A percentile compares a stretch with the other conserved stretches of the same genome.
Evolutionary conservation across 164 flowering plant species (phyloP).

Genomic region (Annona cherimola): DNA sequence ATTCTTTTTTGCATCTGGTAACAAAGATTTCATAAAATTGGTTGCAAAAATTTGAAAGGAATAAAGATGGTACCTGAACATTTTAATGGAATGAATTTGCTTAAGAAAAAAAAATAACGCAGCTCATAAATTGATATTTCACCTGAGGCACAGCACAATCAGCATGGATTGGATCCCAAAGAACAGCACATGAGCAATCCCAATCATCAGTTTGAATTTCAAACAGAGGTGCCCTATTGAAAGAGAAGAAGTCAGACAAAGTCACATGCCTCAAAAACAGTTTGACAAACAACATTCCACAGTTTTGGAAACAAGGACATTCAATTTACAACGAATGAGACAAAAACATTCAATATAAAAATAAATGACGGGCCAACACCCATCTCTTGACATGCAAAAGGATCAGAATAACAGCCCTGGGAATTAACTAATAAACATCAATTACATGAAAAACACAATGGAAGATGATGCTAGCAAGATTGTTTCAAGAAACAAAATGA

Average conservation of each 20-base stretch:
- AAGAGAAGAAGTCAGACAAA: neutral
- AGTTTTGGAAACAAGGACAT: neutral
- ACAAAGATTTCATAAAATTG: too few relatives aligned
- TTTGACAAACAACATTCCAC: neutral
- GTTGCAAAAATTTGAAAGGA: too few relatives aligned
- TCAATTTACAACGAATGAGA: neutral
- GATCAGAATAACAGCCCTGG: neutral
- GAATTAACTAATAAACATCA: too few relatives aligned
- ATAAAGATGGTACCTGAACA: too few relatives aligned
- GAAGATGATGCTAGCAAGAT: too few relatives aligned
- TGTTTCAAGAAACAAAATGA: too few relatives aligned
- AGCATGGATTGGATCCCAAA: constrained; percentile 87
- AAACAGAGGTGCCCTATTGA: constrained; percentile 84
- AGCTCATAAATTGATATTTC: neutral
- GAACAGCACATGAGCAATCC: constrained; percentile 76
- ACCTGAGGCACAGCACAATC: constrained; percentile 99
- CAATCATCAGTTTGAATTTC: constrained; percentile 87
- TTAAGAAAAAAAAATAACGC: neutral
- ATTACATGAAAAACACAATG: too few relatives aligned
- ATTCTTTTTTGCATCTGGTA: too few relatives aligned
- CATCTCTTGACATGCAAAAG: neutral
- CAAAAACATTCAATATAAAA: neutral
- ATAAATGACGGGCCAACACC: too few relatives aligned
- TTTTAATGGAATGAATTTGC: too few relatives aligned
- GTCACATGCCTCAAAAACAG: neutral